Percentiles rank a stretch among this genome's conserved stretches.
Evolutionary conservation across 1,284 basidiomycete species (phyloP).

Genomic region (Tylopilus orsonianus): DNA sequence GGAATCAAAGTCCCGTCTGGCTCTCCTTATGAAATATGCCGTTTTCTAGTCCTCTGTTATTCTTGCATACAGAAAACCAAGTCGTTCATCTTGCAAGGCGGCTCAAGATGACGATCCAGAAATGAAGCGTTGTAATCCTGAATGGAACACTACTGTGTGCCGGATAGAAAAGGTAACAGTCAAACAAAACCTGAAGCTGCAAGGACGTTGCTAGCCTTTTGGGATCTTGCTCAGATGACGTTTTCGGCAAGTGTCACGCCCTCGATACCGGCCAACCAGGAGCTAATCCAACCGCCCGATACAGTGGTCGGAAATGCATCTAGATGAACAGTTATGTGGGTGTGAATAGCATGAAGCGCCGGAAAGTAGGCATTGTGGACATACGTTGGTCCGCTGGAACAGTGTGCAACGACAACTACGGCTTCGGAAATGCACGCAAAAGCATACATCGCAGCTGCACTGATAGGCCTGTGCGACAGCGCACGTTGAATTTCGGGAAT

Average conservation of each 20-base stretch:
- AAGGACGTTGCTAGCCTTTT: constrained; percentile 7
- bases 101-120: constrained; percentile 43
- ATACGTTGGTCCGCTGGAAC: constrained; percentile 4
- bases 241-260: constrained; percentile 5
- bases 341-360: neutral
- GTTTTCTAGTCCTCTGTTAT: no score
- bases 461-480: neutral
- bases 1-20: no score
- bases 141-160: constrained; percentile 39
- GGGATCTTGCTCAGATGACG: constrained; percentile 22
- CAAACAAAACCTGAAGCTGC: neutral
- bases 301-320: constrained; percentile 21
- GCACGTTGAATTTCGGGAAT: neutral
- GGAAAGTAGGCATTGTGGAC: neutral
- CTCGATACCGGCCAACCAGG: constrained; percentile 15
- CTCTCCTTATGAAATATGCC: no score
- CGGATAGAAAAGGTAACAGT: neutral
- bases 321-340: constrained; percentile 12
- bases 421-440: neutral
- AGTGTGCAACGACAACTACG: neutral
- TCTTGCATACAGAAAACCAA: no score
- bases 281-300: constrained; percentile 12
- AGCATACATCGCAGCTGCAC: neutral
- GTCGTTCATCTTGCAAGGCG: no score
- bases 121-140: constrained; percentile 39